A percentile compares a stretch with the other conserved stretches of the same genome.
phyloP scores from a whole-genome alignment of 2,329 filamentous ascomycete genomes.

The Diaporthe vaccinii region DNA sequence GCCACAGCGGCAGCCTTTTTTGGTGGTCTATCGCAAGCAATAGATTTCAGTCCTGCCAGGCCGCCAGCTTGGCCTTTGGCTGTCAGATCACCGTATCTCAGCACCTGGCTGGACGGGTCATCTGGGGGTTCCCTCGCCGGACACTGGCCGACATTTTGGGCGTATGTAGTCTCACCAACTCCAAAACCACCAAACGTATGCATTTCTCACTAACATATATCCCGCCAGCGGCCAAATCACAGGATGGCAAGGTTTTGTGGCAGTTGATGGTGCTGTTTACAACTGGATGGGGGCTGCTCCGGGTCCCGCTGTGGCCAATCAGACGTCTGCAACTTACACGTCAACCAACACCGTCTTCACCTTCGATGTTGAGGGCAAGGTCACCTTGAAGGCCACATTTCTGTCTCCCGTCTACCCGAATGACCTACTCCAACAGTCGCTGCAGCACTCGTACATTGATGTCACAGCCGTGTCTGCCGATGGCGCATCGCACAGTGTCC shows the following conservation, averaged over 20 bases:
- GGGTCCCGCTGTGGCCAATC: constrained; percentile 65
- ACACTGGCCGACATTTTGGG: constrained; percentile 78
- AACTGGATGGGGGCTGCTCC: constrained; percentile 76
- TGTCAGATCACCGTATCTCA: constrained; percentile 82
- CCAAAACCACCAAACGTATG: not conserved
- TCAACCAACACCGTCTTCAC: constrained; percentile 80
- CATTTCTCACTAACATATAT: constrained; percentile 41
- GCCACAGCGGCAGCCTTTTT: constrained; percentile 48
- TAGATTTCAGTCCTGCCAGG: constrained; percentile 75
- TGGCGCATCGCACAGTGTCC: constrained; percentile 72
- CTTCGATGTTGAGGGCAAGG: constrained; percentile 71
- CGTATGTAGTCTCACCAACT: constrained; percentile 60
- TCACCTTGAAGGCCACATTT: constrained; percentile 78
- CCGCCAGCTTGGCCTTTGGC: constrained; percentile 80
- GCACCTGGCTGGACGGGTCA: constrained; percentile 75
- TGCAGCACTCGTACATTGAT: constrained; percentile 79
- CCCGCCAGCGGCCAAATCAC: constrained; percentile 63
- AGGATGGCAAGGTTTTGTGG: constrained; percentile 78
- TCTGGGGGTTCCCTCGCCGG: constrained; percentile 76
- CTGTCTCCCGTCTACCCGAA: constrained; percentile 77
- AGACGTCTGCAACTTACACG: constrained; percentile 77
- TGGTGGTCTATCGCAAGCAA: constrained; percentile 47
- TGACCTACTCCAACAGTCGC: constrained; percentile 76
- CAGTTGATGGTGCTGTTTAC: constrained; percentile 74
- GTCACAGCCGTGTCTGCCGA: constrained; percentile 74